phyloP scores from a whole-genome alignment of 2,329 filamentous ascomycete genomes.

The Thelonectria olida region DNA sequence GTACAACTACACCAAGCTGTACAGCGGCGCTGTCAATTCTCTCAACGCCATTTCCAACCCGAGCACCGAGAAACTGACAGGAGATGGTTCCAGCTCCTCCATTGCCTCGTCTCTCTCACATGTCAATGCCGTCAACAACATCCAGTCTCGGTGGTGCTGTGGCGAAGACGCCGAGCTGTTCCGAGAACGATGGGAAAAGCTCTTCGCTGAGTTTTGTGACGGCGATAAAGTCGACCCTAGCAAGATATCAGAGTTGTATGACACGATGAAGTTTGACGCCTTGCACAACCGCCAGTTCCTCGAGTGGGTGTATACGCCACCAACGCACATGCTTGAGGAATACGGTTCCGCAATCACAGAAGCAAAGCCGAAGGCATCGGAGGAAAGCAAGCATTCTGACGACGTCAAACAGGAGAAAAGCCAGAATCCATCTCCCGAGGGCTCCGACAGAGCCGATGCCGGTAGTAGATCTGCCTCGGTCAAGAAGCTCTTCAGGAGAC shows the following conservation, averaged over 20 bases:
- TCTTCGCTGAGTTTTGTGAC: constrained; percentile 96
- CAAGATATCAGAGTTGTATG: constrained; percentile 98
- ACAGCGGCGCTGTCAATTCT: constrained; percentile 71
- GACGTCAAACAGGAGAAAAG: constrained; percentile 47
- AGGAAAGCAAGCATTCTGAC: constrained; percentile 51
- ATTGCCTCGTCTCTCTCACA: constrained; percentile 64
- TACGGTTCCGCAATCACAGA: constrained; percentile 56
- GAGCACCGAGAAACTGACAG: constrained; percentile 55
- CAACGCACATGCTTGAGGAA: constrained; percentile 79
- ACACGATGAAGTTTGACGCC: constrained; percentile 99
- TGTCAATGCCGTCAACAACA: constrained; percentile 70
- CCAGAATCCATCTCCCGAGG: constrained; percentile 44
- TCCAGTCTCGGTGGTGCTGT: constrained; percentile 95
- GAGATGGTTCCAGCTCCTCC: constrained; percentile 54
- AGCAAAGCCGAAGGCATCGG: constrained; percentile 51
- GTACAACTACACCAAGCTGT: constrained; percentile 86
- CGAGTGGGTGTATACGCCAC: constrained; percentile 96
- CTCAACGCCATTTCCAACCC: constrained; percentile 66
- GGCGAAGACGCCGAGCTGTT: constrained; percentile 95
- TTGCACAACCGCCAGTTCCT: constrained; percentile 96
- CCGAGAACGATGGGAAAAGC: constrained; percentile 96
- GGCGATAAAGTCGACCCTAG: constrained; percentile 98
- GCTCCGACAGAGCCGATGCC: constrained; percentile 53
- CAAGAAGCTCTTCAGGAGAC: constrained; percentile 64
- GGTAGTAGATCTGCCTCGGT: constrained; percentile 47